Percentiles rank a stretch among this genome's conserved stretches.
phyloP scores from a whole-genome alignment of 805 yeast genomes.

The Wickerhamomyces bisporus region DNA sequence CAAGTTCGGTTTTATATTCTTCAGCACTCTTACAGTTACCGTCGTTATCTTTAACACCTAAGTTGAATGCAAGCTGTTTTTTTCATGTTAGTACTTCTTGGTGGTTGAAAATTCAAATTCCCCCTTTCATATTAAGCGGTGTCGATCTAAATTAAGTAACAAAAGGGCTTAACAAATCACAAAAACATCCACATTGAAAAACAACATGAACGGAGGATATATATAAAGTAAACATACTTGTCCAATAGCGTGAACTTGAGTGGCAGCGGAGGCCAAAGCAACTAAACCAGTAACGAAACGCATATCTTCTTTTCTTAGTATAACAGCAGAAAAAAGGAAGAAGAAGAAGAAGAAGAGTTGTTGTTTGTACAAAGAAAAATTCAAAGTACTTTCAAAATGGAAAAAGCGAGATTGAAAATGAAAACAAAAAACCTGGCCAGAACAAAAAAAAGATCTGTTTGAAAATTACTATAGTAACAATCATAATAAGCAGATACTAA shows the following conservation, averaged over 20 bases:
- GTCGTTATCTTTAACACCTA: constrained; percentile 73
- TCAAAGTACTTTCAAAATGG: no score
- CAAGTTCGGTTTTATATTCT: constrained; percentile 69
- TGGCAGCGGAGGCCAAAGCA: constrained; percentile 39
- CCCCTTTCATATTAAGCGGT: no score
- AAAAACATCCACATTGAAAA: background rate
- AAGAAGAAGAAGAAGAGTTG: background rate
- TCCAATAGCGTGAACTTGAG: constrained; percentile 55
- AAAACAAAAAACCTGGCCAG: no score
- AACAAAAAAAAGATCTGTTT: no score
- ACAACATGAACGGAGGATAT: constrained; percentile 16
- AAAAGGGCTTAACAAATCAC: no score
- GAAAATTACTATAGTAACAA: no score
- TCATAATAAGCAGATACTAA: no score
- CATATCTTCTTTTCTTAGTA: constrained; percentile 9
- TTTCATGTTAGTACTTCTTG: no score
- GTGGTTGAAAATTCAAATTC: no score
- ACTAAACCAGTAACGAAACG: constrained; percentile 17
- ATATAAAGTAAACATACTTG: constrained; percentile 29
- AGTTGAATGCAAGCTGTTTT: constrained; percentile 64
- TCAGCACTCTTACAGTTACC: constrained; percentile 72
- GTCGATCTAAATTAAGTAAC: no score
- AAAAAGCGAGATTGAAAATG: no score
- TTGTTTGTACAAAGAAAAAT: constrained; percentile 1
- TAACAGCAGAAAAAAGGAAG: background rate